Evolutionary conservation across 352 stramenopile genomes (phyloP), one percentile per base, ranked within the genome.

Genomic region (Pythium coloratum): DNA sequence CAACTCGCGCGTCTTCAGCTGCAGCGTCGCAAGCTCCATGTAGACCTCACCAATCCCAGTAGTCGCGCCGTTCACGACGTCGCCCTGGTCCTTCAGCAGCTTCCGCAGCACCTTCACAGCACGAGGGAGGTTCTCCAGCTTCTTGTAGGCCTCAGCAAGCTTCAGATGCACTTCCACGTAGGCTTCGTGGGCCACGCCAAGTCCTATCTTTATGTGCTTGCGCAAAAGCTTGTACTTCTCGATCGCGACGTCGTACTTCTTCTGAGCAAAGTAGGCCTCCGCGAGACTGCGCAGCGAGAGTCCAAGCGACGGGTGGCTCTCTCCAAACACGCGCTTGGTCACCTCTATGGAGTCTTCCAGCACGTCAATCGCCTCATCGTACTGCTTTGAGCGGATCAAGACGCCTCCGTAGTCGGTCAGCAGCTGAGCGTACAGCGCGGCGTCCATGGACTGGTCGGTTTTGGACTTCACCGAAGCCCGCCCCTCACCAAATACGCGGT

Each of bases 391-490:
- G 59, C 84, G 82, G 46, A 90, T 85, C 6, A 95, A 67, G 16
- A 93, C 80, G 6, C 81, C 84, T 12, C 88, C 88, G 46, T 93
- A 92, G 66, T 95, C 88, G 47, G 79, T 90, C 51, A 95, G 77
- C 51, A 93, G 73, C 65, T 95, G 88, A 12, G 83, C 77, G 61
- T 93, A 90, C 40, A 92, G 69, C 34, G 84, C 75, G 6, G 88
- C 88, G 60, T 95, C 88, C 70, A 86, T 77, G 1, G 84, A 86
- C 14, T 86, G 73, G 14, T 91, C 82, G 38, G 69, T 62, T 16
- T 76, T 67, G 46, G 90, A 81, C n/a, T 71, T 88, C 33, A 92
- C 70, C 0, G 50, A 55, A 6, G 78, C 73, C 12, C 84, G 81
- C 0, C 58, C 70, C 16, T 78, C 75, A 9, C 85, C 82, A 40